Evolutionary conservation across 768 basidiomycete genomes (phyloP).

Genomic region (Leccinellum rugosiceps): DNA sequence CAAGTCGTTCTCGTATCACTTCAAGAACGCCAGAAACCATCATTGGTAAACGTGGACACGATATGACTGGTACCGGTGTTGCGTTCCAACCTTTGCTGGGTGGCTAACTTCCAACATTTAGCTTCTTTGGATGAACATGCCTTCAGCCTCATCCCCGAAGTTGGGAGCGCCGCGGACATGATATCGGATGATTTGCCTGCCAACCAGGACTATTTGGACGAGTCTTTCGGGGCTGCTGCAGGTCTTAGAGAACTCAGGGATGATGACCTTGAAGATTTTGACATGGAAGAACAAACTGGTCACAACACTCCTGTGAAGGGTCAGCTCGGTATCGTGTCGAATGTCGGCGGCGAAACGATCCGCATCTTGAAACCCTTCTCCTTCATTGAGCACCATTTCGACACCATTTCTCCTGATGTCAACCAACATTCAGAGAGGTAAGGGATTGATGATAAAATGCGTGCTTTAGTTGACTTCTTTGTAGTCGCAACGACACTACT

Average conservation of each 20-base stretch:
- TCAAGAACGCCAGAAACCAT: conserved; percentile 7
- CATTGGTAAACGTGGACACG: conserved; percentile 1
- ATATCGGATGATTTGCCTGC: conserved; percentile 88
- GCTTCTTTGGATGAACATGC: conserved; percentile 82
- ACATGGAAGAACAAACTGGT: conserved; percentile 26
- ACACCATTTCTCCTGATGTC: conserved; percentile 56
- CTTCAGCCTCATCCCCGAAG: conserved; percentile 69
- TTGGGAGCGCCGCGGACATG: conserved; percentile 82
- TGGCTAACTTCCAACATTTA: conserved; percentile 25
- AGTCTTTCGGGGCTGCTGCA: conserved; percentile 73
- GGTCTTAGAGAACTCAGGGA: conserved; percentile 71
- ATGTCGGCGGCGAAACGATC: conserved; percentile 81
- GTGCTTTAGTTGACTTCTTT: conserved; percentile 4
- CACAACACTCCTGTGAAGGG: conserved; percentile 17
- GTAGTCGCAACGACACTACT: conserved; percentile 45
- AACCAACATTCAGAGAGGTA: conserved; percentile 47
- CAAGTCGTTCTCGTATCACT: conserved; percentile 10
- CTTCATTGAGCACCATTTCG: conserved; percentile 71
- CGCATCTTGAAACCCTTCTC: conserved; percentile 68
- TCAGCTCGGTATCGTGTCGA: conserved; percentile 49
- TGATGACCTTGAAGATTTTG: conserved; percentile 71
- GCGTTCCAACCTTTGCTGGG: background rate
- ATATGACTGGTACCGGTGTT: conserved; percentile 29
- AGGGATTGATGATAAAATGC: conserved; percentile 14
- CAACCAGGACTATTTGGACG: conserved; percentile 85